Percentiles rank a stretch among this genome's conserved stretches.
Evolutionary conservation across 108 stramenopile genomes (phyloP).

Genomic region (Chaetoceros tenuissimus): DNA sequence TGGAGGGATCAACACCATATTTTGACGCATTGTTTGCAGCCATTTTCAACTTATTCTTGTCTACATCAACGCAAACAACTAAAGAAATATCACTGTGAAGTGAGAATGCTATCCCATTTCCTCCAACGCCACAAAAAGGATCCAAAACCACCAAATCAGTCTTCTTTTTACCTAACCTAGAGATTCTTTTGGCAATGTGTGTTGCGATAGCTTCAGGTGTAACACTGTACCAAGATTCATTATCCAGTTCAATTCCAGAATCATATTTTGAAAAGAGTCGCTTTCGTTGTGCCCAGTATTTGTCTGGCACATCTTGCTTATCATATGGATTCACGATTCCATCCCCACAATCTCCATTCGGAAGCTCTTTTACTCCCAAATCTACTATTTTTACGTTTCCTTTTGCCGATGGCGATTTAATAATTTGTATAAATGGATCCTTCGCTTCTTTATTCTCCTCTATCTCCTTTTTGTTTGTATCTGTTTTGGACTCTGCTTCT

Average conservation of each 20-base stretch:
- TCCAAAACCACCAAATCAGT: slow-evolving; percentile 48
- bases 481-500: slow-evolving; percentile 5
- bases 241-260: slow-evolving; percentile 66
- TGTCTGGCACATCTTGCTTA: slow-evolving; percentile 55
- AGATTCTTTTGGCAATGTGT: slow-evolving; percentile 46
- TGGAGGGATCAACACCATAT: slow-evolving; percentile 40
- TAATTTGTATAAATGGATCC: slow-evolving; percentile 1
- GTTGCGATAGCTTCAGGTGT: slow-evolving; percentile 78
- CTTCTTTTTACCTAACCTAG: slow-evolving; percentile 1
- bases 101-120: slow-evolving; percentile 76
- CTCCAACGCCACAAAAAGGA: slow-evolving; percentile 81
- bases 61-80: slow-evolving; percentile 59
- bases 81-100: slow-evolving; percentile 21
- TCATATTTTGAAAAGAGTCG: slow-evolving; percentile 71
- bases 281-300: slow-evolving; percentile 76
- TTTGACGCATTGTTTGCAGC: slow-evolving; percentile 62
- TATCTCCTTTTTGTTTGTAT: neutral
- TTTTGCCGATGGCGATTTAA: slow-evolving; percentile 4
- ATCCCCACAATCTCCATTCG: slow-evolving; percentile 65
- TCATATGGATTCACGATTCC: slow-evolving; percentile 65
- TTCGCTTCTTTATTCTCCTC: neutral
- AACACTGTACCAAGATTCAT: slow-evolving; percentile 68
- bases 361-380: slow-evolving; percentile 8
- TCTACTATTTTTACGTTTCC: slow-evolving; percentile 1
- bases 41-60: slow-evolving; percentile 43